Conservation (phyloP, 257 asterid genomes). For the Ligustrum vulgare region DNA sequence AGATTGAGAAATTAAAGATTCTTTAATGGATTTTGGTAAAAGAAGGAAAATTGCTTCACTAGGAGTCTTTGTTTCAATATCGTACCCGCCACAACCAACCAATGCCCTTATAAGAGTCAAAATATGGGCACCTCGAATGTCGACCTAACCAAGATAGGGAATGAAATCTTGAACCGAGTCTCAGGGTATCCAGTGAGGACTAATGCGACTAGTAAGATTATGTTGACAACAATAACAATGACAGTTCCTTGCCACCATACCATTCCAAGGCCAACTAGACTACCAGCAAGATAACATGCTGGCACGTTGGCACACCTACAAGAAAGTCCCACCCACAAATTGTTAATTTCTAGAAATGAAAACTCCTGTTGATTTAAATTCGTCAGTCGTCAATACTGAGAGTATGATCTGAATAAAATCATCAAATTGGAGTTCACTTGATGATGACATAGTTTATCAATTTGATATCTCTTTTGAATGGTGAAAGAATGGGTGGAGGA, state of each 20-base stretch:
- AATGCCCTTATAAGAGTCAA: constrained; percentile 80
- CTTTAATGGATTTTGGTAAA: too few species aligned
- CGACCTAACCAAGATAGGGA: constrained; percentile 78
- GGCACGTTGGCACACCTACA: constrained; percentile 94
- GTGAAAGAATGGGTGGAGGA: background rate
- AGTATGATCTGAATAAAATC: constrained; percentile 46
- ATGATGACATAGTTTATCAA: constrained; percentile 40
- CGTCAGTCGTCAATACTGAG: constrained; percentile 80
- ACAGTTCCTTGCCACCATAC: constrained; percentile 98
- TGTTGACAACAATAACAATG: constrained; percentile 74
- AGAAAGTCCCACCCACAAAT: constrained; percentile 81
- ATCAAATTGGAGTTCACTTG: constrained; percentile 20
- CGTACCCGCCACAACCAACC: constrained; percentile 95
- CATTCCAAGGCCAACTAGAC: constrained; percentile 92
- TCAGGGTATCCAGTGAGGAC: constrained; percentile 84
- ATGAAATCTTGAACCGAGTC: constrained; percentile 73
- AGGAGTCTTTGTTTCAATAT: constrained; percentile 81
- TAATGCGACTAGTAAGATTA: constrained; percentile 53
- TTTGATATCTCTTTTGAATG: constrained; percentile 10
- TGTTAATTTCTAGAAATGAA: constrained; percentile 75
- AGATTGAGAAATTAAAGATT: too few species aligned
- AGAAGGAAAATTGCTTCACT: too few species aligned
- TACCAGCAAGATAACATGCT: constrained; percentile 83
- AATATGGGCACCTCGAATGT: constrained; percentile 81
- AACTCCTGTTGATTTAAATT: constrained; percentile 47